Evolutionary conservation across 495 filamentous ascomycete genomes (phyloP), one percentile per base, ranked within the genome.

Genomic region (Achaetomiella virescens): DNA sequence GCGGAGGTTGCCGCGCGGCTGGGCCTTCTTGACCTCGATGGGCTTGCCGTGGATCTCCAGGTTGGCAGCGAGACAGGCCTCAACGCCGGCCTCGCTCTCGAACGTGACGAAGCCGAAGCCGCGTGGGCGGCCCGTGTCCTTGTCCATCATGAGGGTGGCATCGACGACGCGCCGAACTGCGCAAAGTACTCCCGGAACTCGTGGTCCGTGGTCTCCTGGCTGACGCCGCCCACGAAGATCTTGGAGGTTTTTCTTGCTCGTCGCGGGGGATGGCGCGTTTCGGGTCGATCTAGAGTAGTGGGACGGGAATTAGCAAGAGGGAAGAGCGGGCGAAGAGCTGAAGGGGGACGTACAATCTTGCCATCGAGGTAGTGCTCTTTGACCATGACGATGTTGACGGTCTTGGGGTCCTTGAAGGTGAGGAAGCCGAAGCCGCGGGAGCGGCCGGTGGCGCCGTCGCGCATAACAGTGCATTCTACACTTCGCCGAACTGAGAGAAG

Each of bases 91-190:
- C 63, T 97, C 93, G 62, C 87, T 91, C 70, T 98, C 93, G 59
- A 98, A 98, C 0, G 93, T 98, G 37, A 98, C 93, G 64, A 98
- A 98, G n/a, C 93, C 93, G 64, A 98, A 98, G 10, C 93, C 93
- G 57, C 93, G 84, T 3, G 93, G 93, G 21, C 93, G 84, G 31
- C 91, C 91, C 8, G 93, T 97, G 66, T 98, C 93, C 72, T 98
- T 98, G 71, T 98, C 93, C 81, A 98, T 98, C 93, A 98, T 98
- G 18, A 98, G 81, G 1, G 93, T 98, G 11, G 93, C 93, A 70
- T 98, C 93, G 42, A 98, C 84, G 27, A 98, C 93, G 52, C 93
- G 84, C 93, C 93, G 64, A 96, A 98, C 67, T 95, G 88, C 70
- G 86, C 87, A 72, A 98, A 98, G 71, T 96, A 98, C 38, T 92